phyloP scores from a whole-genome alignment of 176 grass and related monocot species.

The Triticum aestivum region IWGSC_CS_RefSeq_v2.1 NC_057805.1:38519237-38519736 shows the following conservation, averaged over 20 bases:
- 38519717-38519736: too few species aligned
- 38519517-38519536: constrained; percentile 27
- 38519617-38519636: too few species aligned
- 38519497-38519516: constrained; percentile 98
- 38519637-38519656: too few species aligned
- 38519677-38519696: too few species aligned
- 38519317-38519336: background rate
- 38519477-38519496: constrained; percentile 97
- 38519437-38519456: constrained; percentile 84
- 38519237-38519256: constrained; percentile 55
- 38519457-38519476: constrained; percentile 99
- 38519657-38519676: too few species aligned
- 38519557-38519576: background rate
- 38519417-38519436: constrained; percentile 33
- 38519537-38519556: background rate
- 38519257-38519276: constrained; percentile 10
- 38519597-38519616: too few species aligned
- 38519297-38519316: background rate
- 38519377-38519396: background rate
- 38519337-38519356: background rate
- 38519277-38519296: background rate
- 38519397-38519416: background rate
- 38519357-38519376: constrained; percentile 8
- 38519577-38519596: background rate
- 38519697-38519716: too few species aligned